phyloP scores from a whole-genome alignment of 148 eudicot species.

The Chenopodium quinoa region DNA sequence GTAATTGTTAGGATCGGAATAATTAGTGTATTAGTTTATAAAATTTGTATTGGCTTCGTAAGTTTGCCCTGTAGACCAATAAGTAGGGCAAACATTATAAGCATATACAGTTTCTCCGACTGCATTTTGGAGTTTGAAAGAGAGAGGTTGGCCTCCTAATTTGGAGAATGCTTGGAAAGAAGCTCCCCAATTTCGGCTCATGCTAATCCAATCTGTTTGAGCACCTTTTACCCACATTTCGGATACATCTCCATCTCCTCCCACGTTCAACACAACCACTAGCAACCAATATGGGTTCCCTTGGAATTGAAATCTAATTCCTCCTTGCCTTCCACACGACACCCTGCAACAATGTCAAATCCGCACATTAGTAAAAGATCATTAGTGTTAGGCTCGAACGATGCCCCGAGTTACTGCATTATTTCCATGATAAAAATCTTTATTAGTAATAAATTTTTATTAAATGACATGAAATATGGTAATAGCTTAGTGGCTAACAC shows the following conservation, averaged over 20 bases:
- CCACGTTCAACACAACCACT: conserved; percentile 44
- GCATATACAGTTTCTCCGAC: conserved; percentile 43
- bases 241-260: conserved; percentile 58
- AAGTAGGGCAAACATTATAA: conserved; percentile 48
- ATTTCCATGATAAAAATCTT: too few relatives aligned
- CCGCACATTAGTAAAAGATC: neutral
- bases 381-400: too few relatives aligned
- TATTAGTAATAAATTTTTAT: too few relatives aligned
- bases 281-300: conserved; percentile 46
- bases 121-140: conserved; percentile 56
- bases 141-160: conserved; percentile 53
- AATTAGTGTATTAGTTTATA: conserved; percentile 13
- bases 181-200: conserved; percentile 94
- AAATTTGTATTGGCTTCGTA: conserved; percentile 56
- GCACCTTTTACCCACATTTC: conserved; percentile 75
- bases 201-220: conserved; percentile 58
- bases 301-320: conserved; percentile 34
- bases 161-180: conserved; percentile 71
- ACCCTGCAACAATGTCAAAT: conserved; percentile 29
- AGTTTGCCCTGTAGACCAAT: conserved; percentile 59
- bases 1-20: neutral
- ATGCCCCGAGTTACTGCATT: too few relatives aligned
- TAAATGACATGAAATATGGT: neutral
- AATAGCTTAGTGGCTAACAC: too few relatives aligned
- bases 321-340: conserved; percentile 39